Conservation (phyloP, 495 filamentous ascomycete genomes). For the Tuber microsphaerosporum region DNA sequence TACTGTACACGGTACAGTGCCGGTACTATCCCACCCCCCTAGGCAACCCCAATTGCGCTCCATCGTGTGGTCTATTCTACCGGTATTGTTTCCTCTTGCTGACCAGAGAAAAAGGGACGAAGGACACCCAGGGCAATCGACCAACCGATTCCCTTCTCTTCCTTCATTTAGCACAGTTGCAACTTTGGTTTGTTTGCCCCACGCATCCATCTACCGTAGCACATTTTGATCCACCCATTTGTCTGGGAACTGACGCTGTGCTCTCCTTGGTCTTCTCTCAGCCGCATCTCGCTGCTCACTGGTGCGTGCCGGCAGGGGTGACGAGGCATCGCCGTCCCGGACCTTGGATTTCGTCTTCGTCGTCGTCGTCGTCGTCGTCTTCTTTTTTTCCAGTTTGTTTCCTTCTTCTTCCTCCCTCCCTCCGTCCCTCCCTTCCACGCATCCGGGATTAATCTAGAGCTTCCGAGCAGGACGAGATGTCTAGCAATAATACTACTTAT, state of each 20-base stretch:
- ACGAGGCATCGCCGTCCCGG: background rate
- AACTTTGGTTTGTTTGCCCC: background rate
- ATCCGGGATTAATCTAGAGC: background rate
- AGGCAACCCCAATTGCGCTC: background rate
- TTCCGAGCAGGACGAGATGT: background rate
- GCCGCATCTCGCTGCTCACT: background rate
- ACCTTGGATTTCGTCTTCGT: background rate
- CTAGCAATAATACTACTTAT: slow-evolving; percentile 24
- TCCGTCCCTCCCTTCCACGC: background rate
- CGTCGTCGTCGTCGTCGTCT: background rate
- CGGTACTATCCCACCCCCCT: background rate
- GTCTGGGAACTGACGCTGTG: background rate
- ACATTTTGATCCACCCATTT: background rate
- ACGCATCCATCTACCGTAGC: background rate
- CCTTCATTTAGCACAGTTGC: background rate
- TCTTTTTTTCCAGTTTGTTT: background rate
- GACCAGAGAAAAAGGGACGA: background rate
- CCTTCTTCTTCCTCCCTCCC: background rate
- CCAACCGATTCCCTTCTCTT: background rate
- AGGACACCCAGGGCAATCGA: background rate
- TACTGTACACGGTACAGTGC: too few relatives aligned
- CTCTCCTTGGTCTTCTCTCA: background rate
- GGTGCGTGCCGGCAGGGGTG: background rate
- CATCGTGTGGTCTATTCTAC: background rate
- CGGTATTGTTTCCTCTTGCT: background rate